Percentiles rank a stretch among this genome's conserved stretches.
phyloP scores from a whole-genome alignment of 108 stramenopile species.

The Nitzschia sp. region DNA sequence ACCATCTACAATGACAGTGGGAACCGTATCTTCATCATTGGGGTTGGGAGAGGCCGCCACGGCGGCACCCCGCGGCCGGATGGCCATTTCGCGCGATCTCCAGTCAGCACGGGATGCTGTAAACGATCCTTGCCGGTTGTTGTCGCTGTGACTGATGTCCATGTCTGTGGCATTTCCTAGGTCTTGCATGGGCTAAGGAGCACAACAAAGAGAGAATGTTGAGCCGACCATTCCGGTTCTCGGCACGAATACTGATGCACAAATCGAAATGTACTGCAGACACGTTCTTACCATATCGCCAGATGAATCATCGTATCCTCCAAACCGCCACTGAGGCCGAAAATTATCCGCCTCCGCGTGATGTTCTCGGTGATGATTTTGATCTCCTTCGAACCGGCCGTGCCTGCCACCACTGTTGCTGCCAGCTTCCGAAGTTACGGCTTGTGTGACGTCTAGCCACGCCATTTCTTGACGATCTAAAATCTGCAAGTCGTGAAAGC shows the following conservation, averaged over 20 bases:
- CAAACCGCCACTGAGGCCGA: slow-evolving; percentile 10
- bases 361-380: slow-evolving; percentile 15
- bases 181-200: not conserved
- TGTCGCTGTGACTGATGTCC: slow-evolving; percentile 2
- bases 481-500: slow-evolving; percentile 92
- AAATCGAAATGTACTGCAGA: not conserved
- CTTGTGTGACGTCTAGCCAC: slow-evolving; percentile 85
- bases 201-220: not conserved
- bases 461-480: slow-evolving; percentile 88
- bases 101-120: slow-evolving; percentile 49
- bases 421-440: slow-evolving; percentile 24
- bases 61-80: slow-evolving; percentile 15
- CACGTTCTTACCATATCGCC: not conserved
- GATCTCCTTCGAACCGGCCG: slow-evolving; percentile 14
- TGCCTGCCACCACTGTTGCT: slow-evolving; percentile 15
- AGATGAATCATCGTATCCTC: slow-evolving; percentile 6
- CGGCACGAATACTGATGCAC: no score
- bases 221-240: not conserved
- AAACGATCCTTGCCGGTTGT: slow-evolving; percentile 13
- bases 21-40: slow-evolving; percentile 81
- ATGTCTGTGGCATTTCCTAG: slow-evolving; percentile 7
- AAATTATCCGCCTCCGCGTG: slow-evolving; percentile 7
- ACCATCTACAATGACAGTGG: slow-evolving; percentile 72
- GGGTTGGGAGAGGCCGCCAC: slow-evolving; percentile 67
- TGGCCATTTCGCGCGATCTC: slow-evolving; percentile 52